Base-by-base conservation (phyloP, 2,329 filamentous ascomycete genomes). In the Cercospora zeina region DNA sequence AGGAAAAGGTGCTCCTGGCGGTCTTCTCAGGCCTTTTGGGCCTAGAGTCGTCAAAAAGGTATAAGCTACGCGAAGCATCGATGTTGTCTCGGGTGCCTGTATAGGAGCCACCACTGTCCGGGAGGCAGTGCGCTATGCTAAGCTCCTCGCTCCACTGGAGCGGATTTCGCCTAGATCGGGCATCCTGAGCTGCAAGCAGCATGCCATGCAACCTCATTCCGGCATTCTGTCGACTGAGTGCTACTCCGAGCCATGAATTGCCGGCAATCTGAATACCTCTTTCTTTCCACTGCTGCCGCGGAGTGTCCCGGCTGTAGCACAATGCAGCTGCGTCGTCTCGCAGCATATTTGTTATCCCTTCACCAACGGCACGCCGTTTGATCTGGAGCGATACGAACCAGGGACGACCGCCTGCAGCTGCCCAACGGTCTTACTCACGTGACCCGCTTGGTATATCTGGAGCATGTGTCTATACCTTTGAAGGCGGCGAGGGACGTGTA, bases 51-150 rank as follows among this genome's bases (percentile, higher is more conserved):
- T 24, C 42, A 11, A 11, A 11, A 45, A 24, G 11, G 2, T 10
- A 14, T 16, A 16, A 45, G 13, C 19, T 19, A 45, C 19, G 42
- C 24, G 11, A 16, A 9, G 42, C 42, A 45, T 9, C 42, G 11
- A 21, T 4, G 21, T 7, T 27, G 42, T 11, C 11, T 13, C 42
- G 8, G 19, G 6, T 49, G 4, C 21, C 24, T 49, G 42, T 65
- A 51, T 54, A 42, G 60, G 60, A 65, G 63, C 57, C 63, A 61
- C 63, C 57, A 59, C 56, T 49, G 59, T 62, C 55, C 49, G 56
- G 62, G 59, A 45, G 59, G 56, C 62, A 47, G 50, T 60, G 60
- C 42, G 54, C 24, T n/a, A 65, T 62, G 63, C 63, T 59, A 39
- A 65, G 63, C 63, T 65, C 63, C 60, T 47, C 60, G 51, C 61